phyloP scores from a whole-genome alignment of 2,329 filamentous ascomycete genomes.

The Claviceps capensis region DNA sequence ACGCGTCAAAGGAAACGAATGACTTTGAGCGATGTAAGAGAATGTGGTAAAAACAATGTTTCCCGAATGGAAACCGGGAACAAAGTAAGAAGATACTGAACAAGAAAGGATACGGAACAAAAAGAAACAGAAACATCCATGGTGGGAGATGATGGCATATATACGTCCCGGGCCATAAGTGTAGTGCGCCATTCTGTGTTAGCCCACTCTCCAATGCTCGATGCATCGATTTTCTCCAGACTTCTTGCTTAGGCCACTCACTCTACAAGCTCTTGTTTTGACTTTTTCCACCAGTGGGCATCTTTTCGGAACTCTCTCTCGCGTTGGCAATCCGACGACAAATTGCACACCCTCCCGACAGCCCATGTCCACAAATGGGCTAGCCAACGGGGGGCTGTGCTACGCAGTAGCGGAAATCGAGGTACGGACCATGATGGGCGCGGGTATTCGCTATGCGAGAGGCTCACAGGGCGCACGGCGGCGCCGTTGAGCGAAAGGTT shows the following conservation, averaged over 20 bases:
- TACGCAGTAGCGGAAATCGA: not conserved
- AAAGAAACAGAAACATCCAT: too few relatives aligned
- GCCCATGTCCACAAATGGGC: not conserved
- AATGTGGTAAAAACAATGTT: not conserved
- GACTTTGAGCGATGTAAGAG: slow-evolving; percentile 27
- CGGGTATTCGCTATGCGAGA: not conserved
- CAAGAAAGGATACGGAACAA: not conserved
- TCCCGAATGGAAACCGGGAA: slow-evolving; percentile 14
- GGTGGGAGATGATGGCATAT: slow-evolving; percentile 3
- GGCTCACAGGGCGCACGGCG: not conserved
- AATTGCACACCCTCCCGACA: not conserved
- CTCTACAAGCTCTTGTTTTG: too few relatives aligned
- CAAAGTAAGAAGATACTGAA: not conserved
- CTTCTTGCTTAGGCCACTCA: too few relatives aligned
- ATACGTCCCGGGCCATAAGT: not conserved
- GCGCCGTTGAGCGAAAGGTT: not conserved
- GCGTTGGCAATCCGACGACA: not conserved
- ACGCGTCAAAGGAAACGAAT: slow-evolving; percentile 41
- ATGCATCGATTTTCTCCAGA: too few relatives aligned
- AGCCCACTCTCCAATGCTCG: too few relatives aligned
- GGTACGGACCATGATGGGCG: not conserved
- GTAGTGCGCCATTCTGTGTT: too few relatives aligned
- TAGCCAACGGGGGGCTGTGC: slow-evolving; percentile 1
- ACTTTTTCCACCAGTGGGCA: too few relatives aligned
- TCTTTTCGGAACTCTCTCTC: too few relatives aligned